phyloP scores from a whole-genome alignment of 129 eudicot genomes.

The Tagetes patula region DNA sequence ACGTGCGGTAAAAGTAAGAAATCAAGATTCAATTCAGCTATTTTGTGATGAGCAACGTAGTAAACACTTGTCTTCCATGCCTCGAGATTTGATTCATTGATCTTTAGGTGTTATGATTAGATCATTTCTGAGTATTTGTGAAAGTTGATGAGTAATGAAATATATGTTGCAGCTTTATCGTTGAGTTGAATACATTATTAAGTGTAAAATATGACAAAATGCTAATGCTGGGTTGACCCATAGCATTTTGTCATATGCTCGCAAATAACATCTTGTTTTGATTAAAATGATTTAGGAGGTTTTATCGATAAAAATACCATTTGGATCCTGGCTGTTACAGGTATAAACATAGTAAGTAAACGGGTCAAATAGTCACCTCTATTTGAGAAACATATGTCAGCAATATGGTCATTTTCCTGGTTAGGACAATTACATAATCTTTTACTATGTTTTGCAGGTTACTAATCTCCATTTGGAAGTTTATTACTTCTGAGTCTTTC shows the following conservation, averaged over 20 bases:
- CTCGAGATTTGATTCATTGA: neutral
- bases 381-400: neutral
- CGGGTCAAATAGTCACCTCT: neutral
- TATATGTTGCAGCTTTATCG: neutral
- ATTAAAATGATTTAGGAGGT: neutral
- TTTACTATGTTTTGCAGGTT: constrained; percentile 25
- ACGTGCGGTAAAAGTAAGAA: constrained; percentile 37
- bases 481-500: constrained; percentile 12
- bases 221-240: too few species aligned
- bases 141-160: neutral
- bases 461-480: constrained; percentile 4
- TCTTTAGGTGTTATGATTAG: neutral
- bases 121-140: neutral
- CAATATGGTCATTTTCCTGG: neutral
- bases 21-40: constrained; percentile 17
- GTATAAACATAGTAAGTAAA: neutral
- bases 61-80: constrained; percentile 24
- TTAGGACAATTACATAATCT: neutral
- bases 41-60: neutral
- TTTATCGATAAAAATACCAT: neutral
- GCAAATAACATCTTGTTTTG: neutral
- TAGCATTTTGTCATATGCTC: too few species aligned
- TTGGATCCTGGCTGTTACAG: too few species aligned
- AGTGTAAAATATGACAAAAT: neutral
- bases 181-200: constrained; percentile 2